Conservation (phyloP, 257 asterid species). For the Petrea volubilis region DNA sequence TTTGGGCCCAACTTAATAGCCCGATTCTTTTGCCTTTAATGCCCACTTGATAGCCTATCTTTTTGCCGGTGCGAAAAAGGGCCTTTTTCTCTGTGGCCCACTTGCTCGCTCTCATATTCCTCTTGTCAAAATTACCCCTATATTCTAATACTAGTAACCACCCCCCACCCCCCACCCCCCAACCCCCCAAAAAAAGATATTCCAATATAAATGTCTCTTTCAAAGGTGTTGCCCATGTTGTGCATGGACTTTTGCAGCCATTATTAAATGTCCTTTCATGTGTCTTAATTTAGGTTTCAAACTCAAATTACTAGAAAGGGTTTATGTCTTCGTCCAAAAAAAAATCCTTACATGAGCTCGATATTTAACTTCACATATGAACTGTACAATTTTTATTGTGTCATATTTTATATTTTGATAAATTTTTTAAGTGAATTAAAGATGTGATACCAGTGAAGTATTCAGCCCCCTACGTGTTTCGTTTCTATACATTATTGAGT, state of each 20-base stretch:
- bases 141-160: neutral
- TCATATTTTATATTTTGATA: too few relatives aligned
- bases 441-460: too few relatives aligned
- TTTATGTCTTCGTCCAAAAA: too few relatives aligned
- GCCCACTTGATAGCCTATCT: conserved; percentile 22
- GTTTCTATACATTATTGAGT: too few relatives aligned
- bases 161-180: too few relatives aligned
- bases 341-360: too few relatives aligned
- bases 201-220: conserved; percentile 1
- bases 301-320: neutral
- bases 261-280: neutral
- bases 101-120: conserved; percentile 7
- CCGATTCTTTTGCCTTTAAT: neutral
- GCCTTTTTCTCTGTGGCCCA: neutral
- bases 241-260: conserved; percentile 15
- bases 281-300: neutral
- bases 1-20: conserved; percentile 27
- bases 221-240: neutral
- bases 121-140: neutral
- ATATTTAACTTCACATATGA: too few relatives aligned
- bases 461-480: too few relatives aligned
- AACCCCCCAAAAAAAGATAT: too few relatives aligned
- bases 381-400: too few relatives aligned
- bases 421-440: too few relatives aligned
- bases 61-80: neutral